Percentiles rank a stretch among this genome's conserved stretches.
phyloP scores from a whole-genome alignment of 2,329 filamentous ascomycete genomes.

The Leptosphaerulina australis region DNA sequence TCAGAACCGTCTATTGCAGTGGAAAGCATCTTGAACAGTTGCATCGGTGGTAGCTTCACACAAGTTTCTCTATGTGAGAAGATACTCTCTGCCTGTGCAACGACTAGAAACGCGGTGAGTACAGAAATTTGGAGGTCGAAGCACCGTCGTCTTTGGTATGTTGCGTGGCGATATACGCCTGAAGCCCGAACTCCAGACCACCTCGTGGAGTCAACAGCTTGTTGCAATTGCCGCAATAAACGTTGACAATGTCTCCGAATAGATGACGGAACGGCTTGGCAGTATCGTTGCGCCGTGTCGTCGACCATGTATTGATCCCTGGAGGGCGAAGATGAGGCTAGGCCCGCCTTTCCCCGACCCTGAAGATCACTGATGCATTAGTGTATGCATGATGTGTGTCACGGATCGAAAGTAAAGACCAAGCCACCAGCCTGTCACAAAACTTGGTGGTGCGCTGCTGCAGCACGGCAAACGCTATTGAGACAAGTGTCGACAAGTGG shows the following conservation, averaged over 20 bases:
- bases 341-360: not conserved
- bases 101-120: no score
- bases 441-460: not conserved
- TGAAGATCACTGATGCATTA: conserved; percentile 1
- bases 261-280: not conserved
- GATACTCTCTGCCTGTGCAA: no score
- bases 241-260: not conserved
- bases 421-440: not conserved
- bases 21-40: no score
- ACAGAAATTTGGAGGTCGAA: no score
- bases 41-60: no score
- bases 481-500: not conserved
- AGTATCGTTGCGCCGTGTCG: no score
- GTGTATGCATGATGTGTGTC: conserved; percentile 3
- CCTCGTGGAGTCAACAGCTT: not conserved
- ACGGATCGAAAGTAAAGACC: not conserved
- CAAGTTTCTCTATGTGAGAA: no score
- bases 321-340: not conserved
- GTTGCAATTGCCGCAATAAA: not conserved
- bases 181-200: not conserved
- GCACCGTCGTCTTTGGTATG: not conserved
- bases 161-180: not conserved
- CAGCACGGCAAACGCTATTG: not conserved
- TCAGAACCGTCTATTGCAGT: no score
- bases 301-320: not conserved